phyloP scores from a whole-genome alignment of 495 filamentous ascomycete genomes.

The Stereocaulon alpinum region DNA sequence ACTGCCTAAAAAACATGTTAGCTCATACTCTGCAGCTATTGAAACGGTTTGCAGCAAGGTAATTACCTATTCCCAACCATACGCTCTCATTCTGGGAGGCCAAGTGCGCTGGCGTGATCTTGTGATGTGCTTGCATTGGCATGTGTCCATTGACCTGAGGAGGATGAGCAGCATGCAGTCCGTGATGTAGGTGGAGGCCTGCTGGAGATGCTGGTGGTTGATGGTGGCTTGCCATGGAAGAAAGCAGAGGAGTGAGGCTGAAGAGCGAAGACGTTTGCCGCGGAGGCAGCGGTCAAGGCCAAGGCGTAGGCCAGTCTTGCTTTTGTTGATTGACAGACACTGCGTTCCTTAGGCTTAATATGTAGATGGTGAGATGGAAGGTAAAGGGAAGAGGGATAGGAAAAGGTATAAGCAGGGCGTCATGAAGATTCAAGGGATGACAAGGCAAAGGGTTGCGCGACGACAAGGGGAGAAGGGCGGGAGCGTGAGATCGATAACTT shows the following conservation, averaged over 20 bases:
- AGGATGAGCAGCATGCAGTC: conserved; percentile 38
- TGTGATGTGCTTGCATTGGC: conserved; percentile 43
- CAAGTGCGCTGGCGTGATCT: conserved; percentile 50
- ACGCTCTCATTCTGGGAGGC: conserved; percentile 66
- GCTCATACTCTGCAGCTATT: not conserved
- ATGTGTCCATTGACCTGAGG: conserved; percentile 44
- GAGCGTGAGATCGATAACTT: conserved; percentile 1
- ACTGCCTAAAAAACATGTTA: conserved; percentile 46
- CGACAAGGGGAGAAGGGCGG: conserved; percentile 1
- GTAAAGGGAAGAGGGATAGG: too few species aligned
- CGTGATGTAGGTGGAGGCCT: conserved; percentile 39
- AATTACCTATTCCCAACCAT: conserved; percentile 85
- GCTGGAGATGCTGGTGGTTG: conserved; percentile 45
- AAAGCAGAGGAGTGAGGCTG: conserved; percentile 3
- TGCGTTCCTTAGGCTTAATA: not conserved
- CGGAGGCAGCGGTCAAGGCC: conserved; percentile 8
- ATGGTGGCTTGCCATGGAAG: conserved; percentile 26
- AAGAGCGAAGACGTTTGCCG: conserved; percentile 3
- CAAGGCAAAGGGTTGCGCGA: conserved; percentile 6
- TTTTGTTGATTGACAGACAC: not conserved
- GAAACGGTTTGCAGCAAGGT: not conserved
- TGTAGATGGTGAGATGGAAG: not conserved
- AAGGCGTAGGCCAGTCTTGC: not conserved
- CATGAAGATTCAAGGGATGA: not conserved
- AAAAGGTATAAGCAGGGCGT: not conserved